Percentiles rank a stretch among this genome's conserved stretches.
These are phyloP conservation scores for Trichomonas gallinae DNA, from an alignment of 208 protist species.

Conservation along the genomic window DNA sequence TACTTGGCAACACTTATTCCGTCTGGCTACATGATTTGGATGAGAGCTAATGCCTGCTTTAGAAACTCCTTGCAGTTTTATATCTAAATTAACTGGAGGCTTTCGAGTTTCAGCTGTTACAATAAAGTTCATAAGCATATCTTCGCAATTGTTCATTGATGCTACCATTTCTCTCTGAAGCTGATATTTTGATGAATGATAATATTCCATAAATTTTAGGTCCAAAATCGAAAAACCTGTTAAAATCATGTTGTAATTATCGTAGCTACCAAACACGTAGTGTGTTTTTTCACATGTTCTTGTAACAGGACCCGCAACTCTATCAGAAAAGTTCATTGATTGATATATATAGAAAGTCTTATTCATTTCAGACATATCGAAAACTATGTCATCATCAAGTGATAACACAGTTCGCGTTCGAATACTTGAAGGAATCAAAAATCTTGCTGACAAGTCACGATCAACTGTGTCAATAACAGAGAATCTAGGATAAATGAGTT, in stretches of 20 bases:
- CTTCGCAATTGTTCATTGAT: neutral
- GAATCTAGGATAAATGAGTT: neutral
- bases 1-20: neutral
- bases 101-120: neutral
- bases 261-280: neutral
- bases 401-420: neutral
- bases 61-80: neutral
- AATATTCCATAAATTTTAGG: neutral
- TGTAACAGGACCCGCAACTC: neutral
- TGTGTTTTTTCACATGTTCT: neutral
- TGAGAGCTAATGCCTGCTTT: neutral
- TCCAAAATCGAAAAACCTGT: neutral
- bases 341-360: neutral
- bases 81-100: neutral
- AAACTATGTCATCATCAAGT: neutral
- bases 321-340: neutral
- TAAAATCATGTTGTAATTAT: neutral
- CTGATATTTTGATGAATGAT: neutral
- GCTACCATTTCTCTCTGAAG: neutral
- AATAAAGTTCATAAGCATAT: neutral
- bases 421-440: neutral
- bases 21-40: neutral
- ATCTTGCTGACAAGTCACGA: neutral
- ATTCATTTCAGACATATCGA: neutral
- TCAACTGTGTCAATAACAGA: neutral